Evolutionary conservation across 371 early-diverging fungal species (phyloP).

Genomic region (Haplosporangium sp.): DNA sequence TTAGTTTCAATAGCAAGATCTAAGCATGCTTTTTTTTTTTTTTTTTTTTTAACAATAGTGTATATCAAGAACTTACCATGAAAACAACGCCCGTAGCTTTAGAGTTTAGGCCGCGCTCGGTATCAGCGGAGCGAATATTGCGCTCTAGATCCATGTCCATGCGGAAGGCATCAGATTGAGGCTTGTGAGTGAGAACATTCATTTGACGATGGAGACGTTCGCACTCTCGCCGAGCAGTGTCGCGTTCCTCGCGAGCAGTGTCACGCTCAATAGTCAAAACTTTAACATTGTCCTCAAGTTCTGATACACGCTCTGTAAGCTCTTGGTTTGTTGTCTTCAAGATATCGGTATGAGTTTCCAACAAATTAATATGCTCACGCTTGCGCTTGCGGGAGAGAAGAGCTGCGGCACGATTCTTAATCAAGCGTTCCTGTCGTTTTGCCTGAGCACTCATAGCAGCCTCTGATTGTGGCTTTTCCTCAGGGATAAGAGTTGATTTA

Average conservation of each 20-base stretch:
- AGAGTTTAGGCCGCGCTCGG: slow-evolving; percentile 53
- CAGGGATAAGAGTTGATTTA: slow-evolving; percentile 45
- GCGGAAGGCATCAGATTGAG: slow-evolving; percentile 27
- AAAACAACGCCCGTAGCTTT: slow-evolving; percentile 73
- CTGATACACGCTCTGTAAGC: slow-evolving; percentile 65
- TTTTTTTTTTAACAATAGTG: not conserved
- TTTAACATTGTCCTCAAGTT: slow-evolving; percentile 67
- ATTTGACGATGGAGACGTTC: slow-evolving; percentile 41
- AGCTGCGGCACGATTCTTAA: slow-evolving; percentile 94
- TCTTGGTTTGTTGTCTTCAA: slow-evolving; percentile 72
- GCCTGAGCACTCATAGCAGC: slow-evolving; percentile 49
- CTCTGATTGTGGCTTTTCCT: slow-evolving; percentile 54
- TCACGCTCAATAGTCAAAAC: slow-evolving; percentile 57
- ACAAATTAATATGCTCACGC: slow-evolving; percentile 81
- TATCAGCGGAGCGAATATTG: slow-evolving; percentile 33
- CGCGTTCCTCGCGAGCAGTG: slow-evolving; percentile 56
- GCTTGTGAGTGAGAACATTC: slow-evolving; percentile 29
- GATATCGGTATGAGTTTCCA: slow-evolving; percentile 79
- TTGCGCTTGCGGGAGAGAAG: slow-evolving; percentile 88
- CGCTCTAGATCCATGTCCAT: slow-evolving; percentile 53
- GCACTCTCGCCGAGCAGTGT: slow-evolving; percentile 56
- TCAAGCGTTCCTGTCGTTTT: slow-evolving; percentile 88
- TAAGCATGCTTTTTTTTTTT: no score
- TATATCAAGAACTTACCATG: slow-evolving; percentile 63
- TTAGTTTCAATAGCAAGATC: slow-evolving; percentile 1